Base-by-base conservation (phyloP, 768 basidiomycete genomes). In the Punctularia strigosozonata region DNA sequence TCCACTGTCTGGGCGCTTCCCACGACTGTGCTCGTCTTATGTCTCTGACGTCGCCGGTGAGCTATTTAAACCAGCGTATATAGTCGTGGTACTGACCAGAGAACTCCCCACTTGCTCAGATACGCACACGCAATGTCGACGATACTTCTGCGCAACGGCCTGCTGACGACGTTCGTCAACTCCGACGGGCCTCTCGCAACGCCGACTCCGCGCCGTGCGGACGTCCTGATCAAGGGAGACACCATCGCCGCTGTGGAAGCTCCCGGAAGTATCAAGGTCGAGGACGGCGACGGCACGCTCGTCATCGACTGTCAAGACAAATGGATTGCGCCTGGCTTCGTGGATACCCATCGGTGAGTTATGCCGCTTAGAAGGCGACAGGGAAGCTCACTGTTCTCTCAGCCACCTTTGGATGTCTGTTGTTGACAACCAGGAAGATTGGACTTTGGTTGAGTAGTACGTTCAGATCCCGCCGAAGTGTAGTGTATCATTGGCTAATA, bases 311-410 rank as follows among this genome's bases (percentile, higher is more conserved):
- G 51, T 35, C 25, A 20, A 2, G 42, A 46, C 37, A 54, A 56
- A 36, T 56, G 55, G 49, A 50, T 59, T 4, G 44, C 54, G 1
- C 57, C 57, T 4, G 57, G 57, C 1, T 51, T 57, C 37, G 43
- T 59, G 14, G 57, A 59, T 37, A 57, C 56, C 1, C 57, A 59
- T 41, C 43, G 57, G 56, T 56, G 34, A 6, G 50, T 28, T 15
- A n/a, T n/a, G n/a, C n/a, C n/a, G n/a, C n/a, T n/a, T n/a, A n/a
- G n/a, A n/a, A n/a, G n/a, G n/a, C n/a, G n/a, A n/a, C n/a, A n/a
- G n/a, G n/a, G n/a, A n/a, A 3, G 19, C 15, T 31, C 33, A 19
- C 35, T 3, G n/a, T 12, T 20, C 12, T 20, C 21, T 8, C 32
- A 56, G 52, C n/a, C 50, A 53, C 46, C 28, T 46, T 7, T 56